A percentile compares a stretch with the other conserved stretches of the same genome.
Evolutionary conservation across 2,329 filamentous ascomycete genomes (phyloP).

Genomic region (Thyridium curvatum): DNA sequence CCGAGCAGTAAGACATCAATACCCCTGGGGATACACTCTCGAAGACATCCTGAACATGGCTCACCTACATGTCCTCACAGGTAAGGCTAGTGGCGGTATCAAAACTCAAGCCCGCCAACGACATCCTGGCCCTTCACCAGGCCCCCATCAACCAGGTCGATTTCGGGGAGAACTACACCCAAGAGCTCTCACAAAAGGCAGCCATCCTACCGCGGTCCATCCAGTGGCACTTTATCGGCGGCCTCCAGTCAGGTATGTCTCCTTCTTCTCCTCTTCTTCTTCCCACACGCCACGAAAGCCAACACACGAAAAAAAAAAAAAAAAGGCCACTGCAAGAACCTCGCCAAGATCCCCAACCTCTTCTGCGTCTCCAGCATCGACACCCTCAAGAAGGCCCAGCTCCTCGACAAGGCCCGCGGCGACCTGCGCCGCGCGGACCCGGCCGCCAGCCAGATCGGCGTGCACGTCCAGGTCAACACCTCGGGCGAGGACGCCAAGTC

Average conservation of each 20-base stretch:
- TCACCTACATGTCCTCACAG: constrained; percentile 30
- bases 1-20: constrained; percentile 41
- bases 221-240: constrained; percentile 95
- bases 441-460: constrained; percentile 42
- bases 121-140: constrained; percentile 78
- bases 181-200: constrained; percentile 84
- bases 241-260: constrained; percentile 65
- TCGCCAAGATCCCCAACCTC: constrained; percentile 82
- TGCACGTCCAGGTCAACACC: constrained; percentile 95
- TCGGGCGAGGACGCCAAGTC: constrained; percentile 83
- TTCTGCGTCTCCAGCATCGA: constrained; percentile 92
- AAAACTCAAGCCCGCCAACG: constrained; percentile 89
- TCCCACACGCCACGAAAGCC: neutral
- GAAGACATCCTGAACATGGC: constrained; percentile 4
- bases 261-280: neutral
- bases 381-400: constrained; percentile 75
- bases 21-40: constrained; percentile 7
- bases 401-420: constrained; percentile 70
- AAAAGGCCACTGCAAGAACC: constrained; percentile 80
- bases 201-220: constrained; percentile 69
- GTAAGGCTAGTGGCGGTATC: constrained; percentile 90
- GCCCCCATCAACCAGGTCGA: constrained; percentile 56
- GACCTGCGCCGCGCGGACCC: constrained; percentile 30
- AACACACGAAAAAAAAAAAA: neutral
- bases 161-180: constrained; percentile 95